Percentiles rank a stretch among this genome's conserved stretches.
Conservation (phyloP, 1,139 yeast genomes). For the Candida glucosophila region DNA sequence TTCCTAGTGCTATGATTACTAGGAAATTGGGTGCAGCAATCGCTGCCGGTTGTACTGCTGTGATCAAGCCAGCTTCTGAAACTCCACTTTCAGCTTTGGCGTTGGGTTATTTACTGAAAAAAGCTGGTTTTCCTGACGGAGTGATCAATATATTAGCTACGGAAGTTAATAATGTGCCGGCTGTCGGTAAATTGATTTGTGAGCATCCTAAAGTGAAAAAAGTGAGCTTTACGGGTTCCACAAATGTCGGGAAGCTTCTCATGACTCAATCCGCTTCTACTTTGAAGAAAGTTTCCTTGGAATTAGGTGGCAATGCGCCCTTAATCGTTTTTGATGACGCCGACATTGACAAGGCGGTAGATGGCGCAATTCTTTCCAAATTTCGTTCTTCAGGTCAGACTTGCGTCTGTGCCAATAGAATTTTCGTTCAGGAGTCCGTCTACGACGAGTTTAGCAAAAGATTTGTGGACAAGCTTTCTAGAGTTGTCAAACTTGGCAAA, state of each 20-base stretch:
- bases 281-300: slow-evolving; percentile 42
- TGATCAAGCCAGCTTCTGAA: slow-evolving; percentile 39
- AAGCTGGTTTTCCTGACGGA: slow-evolving; percentile 40
- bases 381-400: slow-evolving; percentile 78
- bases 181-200: slow-evolving; percentile 23
- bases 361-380: slow-evolving; percentile 45
- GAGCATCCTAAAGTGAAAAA: slow-evolving; percentile 34
- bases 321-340: slow-evolving; percentile 42
- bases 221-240: slow-evolving; percentile 52
- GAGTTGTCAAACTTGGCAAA: slow-evolving; percentile 30
- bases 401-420: slow-evolving; percentile 83
- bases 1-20: slow-evolving; percentile 42
- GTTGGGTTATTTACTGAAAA: slow-evolving; percentile 32
- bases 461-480: slow-evolving; percentile 22
- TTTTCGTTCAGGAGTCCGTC: slow-evolving; percentile 61
- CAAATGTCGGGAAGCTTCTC: slow-evolving; percentile 44
- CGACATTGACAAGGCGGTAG: slow-evolving; percentile 38
- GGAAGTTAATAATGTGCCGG: slow-evolving; percentile 28
- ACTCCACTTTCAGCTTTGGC: slow-evolving; percentile 39
- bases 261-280: slow-evolving; percentile 40
- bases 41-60: slow-evolving; percentile 42
- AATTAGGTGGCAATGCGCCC: slow-evolving; percentile 48
- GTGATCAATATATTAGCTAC: slow-evolving; percentile 32
- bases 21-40: slow-evolving; percentile 41
- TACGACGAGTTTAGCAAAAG: slow-evolving; percentile 47